phyloP scores from a whole-genome alignment of 352 stramenopile species.

The Phytophthora tentaculata region DNA sequence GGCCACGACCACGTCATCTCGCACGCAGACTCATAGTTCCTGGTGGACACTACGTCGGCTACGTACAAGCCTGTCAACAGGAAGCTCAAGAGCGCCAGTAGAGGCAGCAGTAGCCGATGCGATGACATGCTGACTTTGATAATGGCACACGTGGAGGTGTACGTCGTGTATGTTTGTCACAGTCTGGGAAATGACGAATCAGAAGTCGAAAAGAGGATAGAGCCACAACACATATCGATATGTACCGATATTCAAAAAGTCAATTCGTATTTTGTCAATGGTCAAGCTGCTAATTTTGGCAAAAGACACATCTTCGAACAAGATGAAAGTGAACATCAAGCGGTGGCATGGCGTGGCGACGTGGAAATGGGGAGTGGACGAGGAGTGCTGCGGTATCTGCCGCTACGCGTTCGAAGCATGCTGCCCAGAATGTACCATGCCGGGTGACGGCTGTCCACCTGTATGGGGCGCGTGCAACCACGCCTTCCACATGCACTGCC shows the following conservation, averaged over 20 bases:
- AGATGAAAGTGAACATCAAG: slow-evolving; percentile 88
- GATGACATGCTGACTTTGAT: slow-evolving; percentile 21
- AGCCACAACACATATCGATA: background rate
- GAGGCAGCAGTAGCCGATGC: slow-evolving; percentile 46
- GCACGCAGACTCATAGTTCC: slow-evolving; percentile 48
- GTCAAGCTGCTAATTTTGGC: background rate
- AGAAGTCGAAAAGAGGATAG: slow-evolving; percentile 49
- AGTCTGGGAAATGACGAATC: background rate
- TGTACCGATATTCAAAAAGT: no score
- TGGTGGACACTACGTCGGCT: slow-evolving; percentile 46
- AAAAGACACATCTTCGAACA: background rate
- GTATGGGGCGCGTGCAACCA: slow-evolving; percentile 92
- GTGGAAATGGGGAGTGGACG: slow-evolving; percentile 92
- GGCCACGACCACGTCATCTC: slow-evolving; percentile 90
- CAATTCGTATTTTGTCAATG: background rate
- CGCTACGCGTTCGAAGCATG: slow-evolving; percentile 84
- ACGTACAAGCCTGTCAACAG: slow-evolving; percentile 52
- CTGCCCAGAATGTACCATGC: slow-evolving; percentile 80
- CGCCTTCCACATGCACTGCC: slow-evolving; percentile 94
- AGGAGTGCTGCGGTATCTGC: slow-evolving; percentile 92
- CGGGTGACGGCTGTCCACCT: slow-evolving; percentile 85
- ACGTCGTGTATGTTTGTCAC: background rate
- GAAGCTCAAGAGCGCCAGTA: slow-evolving; percentile 61
- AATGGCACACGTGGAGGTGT: slow-evolving; percentile 10
- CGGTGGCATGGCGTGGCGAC: slow-evolving; percentile 90